Base-by-base conservation (phyloP, 495 filamentous ascomycete genomes). In the Penicillium salamii region DNA sequence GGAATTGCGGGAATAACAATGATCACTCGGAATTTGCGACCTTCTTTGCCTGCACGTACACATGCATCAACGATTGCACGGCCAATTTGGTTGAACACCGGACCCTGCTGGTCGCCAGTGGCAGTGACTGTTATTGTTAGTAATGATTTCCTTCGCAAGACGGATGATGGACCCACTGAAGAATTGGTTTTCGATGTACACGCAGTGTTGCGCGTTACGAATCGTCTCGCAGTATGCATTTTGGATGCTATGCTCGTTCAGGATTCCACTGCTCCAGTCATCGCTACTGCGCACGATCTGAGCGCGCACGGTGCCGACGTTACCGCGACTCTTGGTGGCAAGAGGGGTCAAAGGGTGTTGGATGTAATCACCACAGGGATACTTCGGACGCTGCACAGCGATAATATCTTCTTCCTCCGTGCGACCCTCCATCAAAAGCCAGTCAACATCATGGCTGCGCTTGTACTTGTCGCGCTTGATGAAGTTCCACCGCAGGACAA, bases 121-220 rank as follows among this genome's bases (percentile, higher is more conserved):
- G 92, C 90, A 9, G 91, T 95, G 59, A 95, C 82, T 81, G 29
- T 9, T 1, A 15, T 20, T n/a, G 40, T 63, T 50, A 58, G 55
- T 37, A 45, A 34, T 40, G 49, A 46, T 42, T 13, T 50, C 47
- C 20, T 6, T 14, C 38, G 23, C 3, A 37, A 13, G 17, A 12
- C 5, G 5, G 37, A 43, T 54, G 23, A 58, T 62, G 6, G 2
- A 50, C 59, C 35, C 68, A 77, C 70, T 93, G 78, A 97, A 97
- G 75, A 97, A 96, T 55, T 97, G 92, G 57, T 97, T 97, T 66
- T 97, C 91, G 52, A 97, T 96, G 69, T 97, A 97, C 38, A 97
- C 86, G 61, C 85, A 96, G 62, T 97, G 89, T 68, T 92, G 68
- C 0, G 92, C 92, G 42, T 86, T 87, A 20, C 82, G 70, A 53